phyloP scores from a whole-genome alignment of 306 rosid genomes.

The Cyclanthera cordifolia region DNA sequence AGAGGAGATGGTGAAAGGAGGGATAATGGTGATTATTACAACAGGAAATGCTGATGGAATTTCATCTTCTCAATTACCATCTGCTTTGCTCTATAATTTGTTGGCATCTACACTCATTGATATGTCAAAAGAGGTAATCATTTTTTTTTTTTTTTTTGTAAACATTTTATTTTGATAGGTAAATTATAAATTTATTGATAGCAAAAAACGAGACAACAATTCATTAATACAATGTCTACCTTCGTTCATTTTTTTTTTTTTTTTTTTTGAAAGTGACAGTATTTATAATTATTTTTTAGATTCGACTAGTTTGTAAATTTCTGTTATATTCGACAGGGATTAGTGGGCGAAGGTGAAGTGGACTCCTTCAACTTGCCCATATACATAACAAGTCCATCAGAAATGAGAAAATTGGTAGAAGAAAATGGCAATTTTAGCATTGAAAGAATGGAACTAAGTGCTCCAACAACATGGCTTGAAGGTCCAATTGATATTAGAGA shows the following conservation, averaged over 20 bases:
- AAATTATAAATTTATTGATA: no score
- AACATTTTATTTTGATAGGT: slow-evolving; percentile 15
- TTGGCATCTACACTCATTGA: slow-evolving; percentile 26
- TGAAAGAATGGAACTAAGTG: slow-evolving; percentile 30
- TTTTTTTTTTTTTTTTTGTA: not conserved
- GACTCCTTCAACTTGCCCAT: slow-evolving; percentile 44
- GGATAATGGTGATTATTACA: slow-evolving; percentile 19
- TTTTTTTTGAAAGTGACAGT: no score
- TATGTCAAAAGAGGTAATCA: slow-evolving; percentile 37
- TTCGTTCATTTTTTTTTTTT: no score
- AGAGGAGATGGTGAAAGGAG: slow-evolving; percentile 29
- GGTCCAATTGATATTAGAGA: slow-evolving; percentile 8
- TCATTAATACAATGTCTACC: no score
- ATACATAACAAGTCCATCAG: slow-evolving; percentile 35
- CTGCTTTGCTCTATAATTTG: not conserved
- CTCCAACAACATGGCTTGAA: slow-evolving; percentile 34
- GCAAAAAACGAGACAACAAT: no score
- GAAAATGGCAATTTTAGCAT: slow-evolving; percentile 32
- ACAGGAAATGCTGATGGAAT: slow-evolving; percentile 4
- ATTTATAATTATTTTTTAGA: no score
- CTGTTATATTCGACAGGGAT: no score
- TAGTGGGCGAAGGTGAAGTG: slow-evolving; percentile 28
- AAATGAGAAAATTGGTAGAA: slow-evolving; percentile 27
- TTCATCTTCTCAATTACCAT: slow-evolving; percentile 1
- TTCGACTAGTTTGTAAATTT: no score